Evolutionary conservation across 2,329 filamentous ascomycete genomes (phyloP), one percentile per base, ranked within the genome.

Genomic region (Sporothrix phasma): DNA sequence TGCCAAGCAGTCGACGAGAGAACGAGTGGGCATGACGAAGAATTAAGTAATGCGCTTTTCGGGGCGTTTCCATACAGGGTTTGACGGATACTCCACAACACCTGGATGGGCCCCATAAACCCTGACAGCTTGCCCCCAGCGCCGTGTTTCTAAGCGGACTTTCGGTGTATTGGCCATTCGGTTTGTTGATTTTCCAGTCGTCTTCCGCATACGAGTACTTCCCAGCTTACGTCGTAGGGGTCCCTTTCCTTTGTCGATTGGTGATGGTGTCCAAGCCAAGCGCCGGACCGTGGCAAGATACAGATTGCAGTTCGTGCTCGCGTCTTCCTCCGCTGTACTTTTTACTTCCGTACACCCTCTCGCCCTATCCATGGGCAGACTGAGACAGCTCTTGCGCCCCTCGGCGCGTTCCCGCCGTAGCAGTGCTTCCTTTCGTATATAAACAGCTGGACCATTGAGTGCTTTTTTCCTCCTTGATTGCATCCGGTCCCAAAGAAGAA

Each of bases 21-120:
- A n/a, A n/a, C n/a, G n/a, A n/a, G n/a, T n/a, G n/a, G n/a, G n/a
- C 19, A 47, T 61, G 26, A 61, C 58, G 58, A 47, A 61, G 26
- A 47, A 15, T 47, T 61, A 26, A 47, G 26, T 61, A 46, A 49
- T 15, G 11, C 24, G 31, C 34, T 13, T 11, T 49, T 29, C 31
- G 11, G 31, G 34, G 24, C 1, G 17, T 34, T 26, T 34, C 43
- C n/a, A 11, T 34, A 15, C 22, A 26, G 13, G 34, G 7, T 15
- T 54, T 22, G 13, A 15, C 10, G 19, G 37, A 22, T 3, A 37
- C 31, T 39, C 51, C n/a, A 39, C 31, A 19, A 22, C 29, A 37
- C 29, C 10, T 24, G 41, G 41, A 45, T 45, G 15, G 15, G 41
- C 41, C 17, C 45, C 10, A 39, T 10, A 24, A 15, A 39, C 31